Conservation (phyloP, 2,329 filamentous ascomycete genomes). For the Chaetomium globosum region DNA sequence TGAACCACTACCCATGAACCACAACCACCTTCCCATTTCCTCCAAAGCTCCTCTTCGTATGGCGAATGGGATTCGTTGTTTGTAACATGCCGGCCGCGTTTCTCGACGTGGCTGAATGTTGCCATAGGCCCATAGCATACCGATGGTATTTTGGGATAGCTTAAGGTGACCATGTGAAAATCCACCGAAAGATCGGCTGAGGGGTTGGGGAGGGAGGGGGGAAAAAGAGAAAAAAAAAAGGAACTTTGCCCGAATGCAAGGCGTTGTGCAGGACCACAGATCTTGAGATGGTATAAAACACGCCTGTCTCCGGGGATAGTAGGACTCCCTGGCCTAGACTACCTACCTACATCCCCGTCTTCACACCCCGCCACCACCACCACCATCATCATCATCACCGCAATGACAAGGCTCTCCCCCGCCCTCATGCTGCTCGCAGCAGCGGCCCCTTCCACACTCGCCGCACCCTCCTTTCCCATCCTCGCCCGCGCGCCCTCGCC, state of each 20-base stretch:
- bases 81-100: not conserved
- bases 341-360: too few relatives aligned
- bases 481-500: conserved; percentile 27
- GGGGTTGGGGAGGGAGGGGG: not conserved
- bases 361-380: not conserved
- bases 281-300: conserved; percentile 11
- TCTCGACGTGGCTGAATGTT: not conserved
- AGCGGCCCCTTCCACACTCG: not conserved
- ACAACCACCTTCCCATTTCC: conserved; percentile 14
- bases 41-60: not conserved
- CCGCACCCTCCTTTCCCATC: not conserved
- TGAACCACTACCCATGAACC: not conserved
- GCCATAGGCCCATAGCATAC: not conserved
- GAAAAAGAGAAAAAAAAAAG: not conserved
- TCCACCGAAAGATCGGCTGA: not conserved
- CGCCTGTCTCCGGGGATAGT: not conserved
- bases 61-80: conserved; percentile 12
- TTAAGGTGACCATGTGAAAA: conserved; percentile 12
- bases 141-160: not conserved
- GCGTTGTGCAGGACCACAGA: not conserved
- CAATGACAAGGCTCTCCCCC: conserved; percentile 17
- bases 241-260: conserved; percentile 2
- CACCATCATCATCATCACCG: not conserved
- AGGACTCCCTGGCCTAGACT: not conserved
- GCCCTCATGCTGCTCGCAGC: conserved; percentile 3